phyloP scores from a whole-genome alignment of 441 rosid species.

The Jatropha podagrica region DNA sequence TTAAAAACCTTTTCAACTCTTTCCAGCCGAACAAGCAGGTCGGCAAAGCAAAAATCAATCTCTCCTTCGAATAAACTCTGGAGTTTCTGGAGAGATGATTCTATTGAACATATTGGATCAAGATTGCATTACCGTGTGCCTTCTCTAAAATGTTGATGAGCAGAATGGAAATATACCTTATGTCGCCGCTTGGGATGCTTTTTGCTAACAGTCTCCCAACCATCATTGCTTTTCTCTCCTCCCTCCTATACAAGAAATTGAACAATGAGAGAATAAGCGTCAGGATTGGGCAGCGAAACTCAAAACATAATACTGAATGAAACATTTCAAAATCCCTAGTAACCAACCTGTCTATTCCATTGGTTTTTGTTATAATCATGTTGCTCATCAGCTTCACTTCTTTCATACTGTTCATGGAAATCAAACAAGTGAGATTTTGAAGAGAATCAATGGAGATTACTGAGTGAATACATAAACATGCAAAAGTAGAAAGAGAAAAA shows the following conservation, averaged over 20 bases:
- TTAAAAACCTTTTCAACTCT: not conserved
- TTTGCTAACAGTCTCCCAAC: slow-evolving; percentile 85
- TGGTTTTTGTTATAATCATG: slow-evolving; percentile 29
- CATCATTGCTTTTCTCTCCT: slow-evolving; percentile 43
- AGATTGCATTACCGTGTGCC: not conserved
- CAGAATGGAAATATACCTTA: slow-evolving; percentile 41
- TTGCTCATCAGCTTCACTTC: slow-evolving; percentile 25
- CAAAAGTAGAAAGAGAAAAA: not conserved
- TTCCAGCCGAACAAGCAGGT: too few species aligned
- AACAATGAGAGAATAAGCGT: not conserved
- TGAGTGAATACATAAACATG: not conserved
- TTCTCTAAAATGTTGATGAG: not conserved
- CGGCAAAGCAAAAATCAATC: too few species aligned
- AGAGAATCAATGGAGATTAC: not conserved
- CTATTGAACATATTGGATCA: not conserved
- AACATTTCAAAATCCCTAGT: not conserved
- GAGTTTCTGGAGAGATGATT: not conserved
- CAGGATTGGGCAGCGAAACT: not conserved
- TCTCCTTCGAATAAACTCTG: too few species aligned
- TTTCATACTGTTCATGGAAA: slow-evolving; percentile 29
- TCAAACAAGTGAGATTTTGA: slow-evolving; percentile 26
- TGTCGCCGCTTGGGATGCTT: slow-evolving; percentile 58
- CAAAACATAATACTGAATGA: not conserved
- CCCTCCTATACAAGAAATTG: slow-evolving; percentile 33
- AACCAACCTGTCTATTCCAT: slow-evolving; percentile 33